Evolutionary conservation across 1,284 basidiomycete species (phyloP).

Genomic region (Melampsora occidentalis): DNA sequence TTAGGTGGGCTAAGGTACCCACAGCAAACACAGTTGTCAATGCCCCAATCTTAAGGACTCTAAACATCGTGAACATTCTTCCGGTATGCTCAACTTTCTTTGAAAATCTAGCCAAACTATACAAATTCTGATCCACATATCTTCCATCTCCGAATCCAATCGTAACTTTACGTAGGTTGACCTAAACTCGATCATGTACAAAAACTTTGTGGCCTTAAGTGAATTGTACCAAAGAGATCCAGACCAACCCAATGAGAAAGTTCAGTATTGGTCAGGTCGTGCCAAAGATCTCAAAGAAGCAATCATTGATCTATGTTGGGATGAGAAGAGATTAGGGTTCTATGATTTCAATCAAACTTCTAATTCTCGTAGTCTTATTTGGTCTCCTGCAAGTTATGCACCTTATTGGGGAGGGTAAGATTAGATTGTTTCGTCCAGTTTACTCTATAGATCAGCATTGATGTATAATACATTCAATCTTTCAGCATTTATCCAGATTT

Average conservation of each 20-base stretch:
- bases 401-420: constrained; percentile 69
- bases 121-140: neutral
- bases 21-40: constrained; percentile 57
- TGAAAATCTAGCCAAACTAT: neutral
- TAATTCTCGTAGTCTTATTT: constrained; percentile 41
- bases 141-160: neutral
- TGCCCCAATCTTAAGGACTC: constrained; percentile 63
- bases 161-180: constrained; percentile 57
- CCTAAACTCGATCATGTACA: constrained; percentile 74
- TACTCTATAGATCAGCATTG: neutral
- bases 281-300: constrained; percentile 65
- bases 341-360: constrained; percentile 66
- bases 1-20: constrained; percentile 59
- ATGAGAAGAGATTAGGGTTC: constrained; percentile 73
- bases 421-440: neutral
- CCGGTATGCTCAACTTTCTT: constrained; percentile 54
- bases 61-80: constrained; percentile 69
- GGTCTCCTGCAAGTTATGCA: constrained; percentile 67
- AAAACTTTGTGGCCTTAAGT: constrained; percentile 61
- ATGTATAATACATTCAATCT: neutral
- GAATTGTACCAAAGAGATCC: constrained; percentile 60
- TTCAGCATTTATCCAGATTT: constrained; percentile 72
- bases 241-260: constrained; percentile 48
- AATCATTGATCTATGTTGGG: constrained; percentile 83
- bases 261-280: constrained; percentile 61